phyloP scores from a whole-genome alignment of 2,329 filamentous ascomycete species.

The Elsinoe fawcettii region DNA sequence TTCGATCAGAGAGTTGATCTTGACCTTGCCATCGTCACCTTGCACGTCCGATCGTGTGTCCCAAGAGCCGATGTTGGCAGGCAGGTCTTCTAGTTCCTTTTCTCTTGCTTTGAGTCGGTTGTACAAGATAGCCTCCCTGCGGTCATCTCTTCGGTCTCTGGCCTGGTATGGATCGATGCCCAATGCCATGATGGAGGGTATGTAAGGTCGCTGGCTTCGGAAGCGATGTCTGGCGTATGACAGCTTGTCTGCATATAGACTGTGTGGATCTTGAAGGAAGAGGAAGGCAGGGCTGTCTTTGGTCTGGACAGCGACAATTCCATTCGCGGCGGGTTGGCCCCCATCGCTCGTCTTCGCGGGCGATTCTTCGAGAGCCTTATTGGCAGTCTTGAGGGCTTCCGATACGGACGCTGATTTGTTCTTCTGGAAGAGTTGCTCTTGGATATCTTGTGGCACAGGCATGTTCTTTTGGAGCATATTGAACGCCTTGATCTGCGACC shows the following conservation, averaged over 20 bases:
- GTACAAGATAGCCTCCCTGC: constrained; percentile 80
- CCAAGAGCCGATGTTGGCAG: constrained; percentile 81
- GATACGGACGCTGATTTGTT: constrained; percentile 30
- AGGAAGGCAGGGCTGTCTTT: constrained; percentile 50
- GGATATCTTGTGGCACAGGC: constrained; percentile 68
- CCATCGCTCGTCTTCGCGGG: constrained; percentile 36
- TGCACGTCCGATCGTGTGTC: constrained; percentile 64
- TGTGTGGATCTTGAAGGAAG: constrained; percentile 67
- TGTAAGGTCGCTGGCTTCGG: constrained; percentile 67
- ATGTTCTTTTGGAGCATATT: constrained; percentile 83
- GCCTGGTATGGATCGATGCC: constrained; percentile 82
- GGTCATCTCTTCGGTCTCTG: constrained; percentile 48
- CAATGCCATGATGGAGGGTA: constrained; percentile 81
- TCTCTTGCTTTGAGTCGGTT: constrained; percentile 84
- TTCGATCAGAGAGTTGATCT: constrained; percentile 86
- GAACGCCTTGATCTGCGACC: constrained; percentile 85
- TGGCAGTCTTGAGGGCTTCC: constrained; percentile 36
- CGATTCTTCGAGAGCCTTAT: constrained; percentile 46
- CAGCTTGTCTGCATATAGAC: constrained; percentile 50
- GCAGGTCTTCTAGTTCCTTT: constrained; percentile 71
- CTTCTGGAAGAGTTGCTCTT: constrained; percentile 72
- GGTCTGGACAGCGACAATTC: constrained; percentile 29
- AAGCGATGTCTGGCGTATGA: constrained; percentile 72
- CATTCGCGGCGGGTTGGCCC: constrained; percentile 34
- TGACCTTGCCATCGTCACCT: constrained; percentile 70